These are phyloP conservation scores for Cryphonectria carpinicola DNA, from an alignment of 2,329 filamentous ascomycete species.

Conservation along the genomic window DNA sequence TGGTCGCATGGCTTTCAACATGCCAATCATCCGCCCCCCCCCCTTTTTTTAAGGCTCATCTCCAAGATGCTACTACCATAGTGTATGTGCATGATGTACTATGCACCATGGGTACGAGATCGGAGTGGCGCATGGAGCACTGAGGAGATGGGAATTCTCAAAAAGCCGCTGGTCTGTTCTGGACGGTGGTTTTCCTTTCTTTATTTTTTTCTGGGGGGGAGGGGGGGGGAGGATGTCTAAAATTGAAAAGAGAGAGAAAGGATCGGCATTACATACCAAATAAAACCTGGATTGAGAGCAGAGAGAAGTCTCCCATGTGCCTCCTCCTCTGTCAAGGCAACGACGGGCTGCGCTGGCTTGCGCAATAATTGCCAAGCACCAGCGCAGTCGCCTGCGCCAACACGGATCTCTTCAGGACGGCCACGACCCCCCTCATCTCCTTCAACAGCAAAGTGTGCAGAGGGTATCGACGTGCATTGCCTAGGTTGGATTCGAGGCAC, in stretches of 20 bases:
- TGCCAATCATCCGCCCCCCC: background rate
- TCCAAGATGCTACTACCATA: background rate
- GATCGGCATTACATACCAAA: too few species aligned
- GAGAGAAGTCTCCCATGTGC: background rate
- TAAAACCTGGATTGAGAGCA: background rate
- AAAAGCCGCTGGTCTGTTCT: background rate
- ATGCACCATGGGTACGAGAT: background rate
- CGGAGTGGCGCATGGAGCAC: background rate
- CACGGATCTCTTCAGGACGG: background rate
- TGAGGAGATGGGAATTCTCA: background rate
- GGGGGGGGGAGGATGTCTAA: too few species aligned
- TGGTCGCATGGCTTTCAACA: background rate
- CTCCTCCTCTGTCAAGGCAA: background rate
- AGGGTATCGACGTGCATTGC: too few species aligned
- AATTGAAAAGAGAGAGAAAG: background rate
- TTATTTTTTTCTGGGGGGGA: too few species aligned
- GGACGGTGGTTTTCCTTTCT: too few species aligned
- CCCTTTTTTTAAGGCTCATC: background rate
- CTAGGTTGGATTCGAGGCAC: too few species aligned
- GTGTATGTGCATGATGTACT: background rate
- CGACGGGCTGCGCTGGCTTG: too few species aligned
- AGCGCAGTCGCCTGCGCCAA: background rate
- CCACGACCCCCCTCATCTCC: too few species aligned
- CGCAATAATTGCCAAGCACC: too few species aligned
- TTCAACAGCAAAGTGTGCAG: too few species aligned